phyloP scores from a whole-genome alignment of 768 basidiomycete species.

The Kwoniella europaea region DNA sequence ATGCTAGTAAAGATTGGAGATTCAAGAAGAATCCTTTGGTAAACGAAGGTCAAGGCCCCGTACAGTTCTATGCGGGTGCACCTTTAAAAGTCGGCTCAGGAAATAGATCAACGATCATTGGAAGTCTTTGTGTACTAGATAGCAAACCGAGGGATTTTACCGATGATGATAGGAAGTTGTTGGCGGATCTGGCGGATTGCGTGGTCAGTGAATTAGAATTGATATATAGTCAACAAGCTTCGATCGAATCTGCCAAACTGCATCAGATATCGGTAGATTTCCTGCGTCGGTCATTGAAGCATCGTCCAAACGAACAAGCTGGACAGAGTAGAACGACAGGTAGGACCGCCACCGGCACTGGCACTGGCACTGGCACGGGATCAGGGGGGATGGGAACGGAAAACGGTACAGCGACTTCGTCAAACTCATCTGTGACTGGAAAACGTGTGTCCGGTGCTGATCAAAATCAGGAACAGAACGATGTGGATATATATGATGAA shows the following conservation, averaged over 20 bases:
- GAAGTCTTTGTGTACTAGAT: slow-evolving; percentile 52
- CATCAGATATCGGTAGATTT: slow-evolving; percentile 58
- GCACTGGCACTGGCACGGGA: neutral
- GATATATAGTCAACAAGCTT: slow-evolving; percentile 47
- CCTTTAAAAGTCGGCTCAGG: slow-evolving; percentile 44
- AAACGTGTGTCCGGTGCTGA: slow-evolving; percentile 42
- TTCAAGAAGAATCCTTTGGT: slow-evolving; percentile 49
- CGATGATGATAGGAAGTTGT: slow-evolving; percentile 29
- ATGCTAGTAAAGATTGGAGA: slow-evolving; percentile 51
- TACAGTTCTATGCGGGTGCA: slow-evolving; percentile 52
- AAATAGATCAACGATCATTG: slow-evolving; percentile 44
- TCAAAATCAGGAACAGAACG: slow-evolving; percentile 19
- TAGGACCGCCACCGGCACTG: too few species aligned
- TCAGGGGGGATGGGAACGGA: neutral
- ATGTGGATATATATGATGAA: slow-evolving; percentile 51
- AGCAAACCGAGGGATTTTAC: slow-evolving; percentile 46
- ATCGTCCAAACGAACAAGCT: slow-evolving; percentile 40
- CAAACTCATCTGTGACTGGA: slow-evolving; percentile 17
- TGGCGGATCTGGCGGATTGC: slow-evolving; percentile 53
- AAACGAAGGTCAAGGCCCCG: slow-evolving; percentile 25
- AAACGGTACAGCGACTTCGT: slow-evolving; percentile 3
- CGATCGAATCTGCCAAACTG: slow-evolving; percentile 45
- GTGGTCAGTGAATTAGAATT: slow-evolving; percentile 55
- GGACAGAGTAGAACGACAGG: slow-evolving; percentile 13
- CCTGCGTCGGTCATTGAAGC: slow-evolving; percentile 51